These are phyloP conservation scores for Hyphopichia pseudoburtonii DNA, from an alignment of 1,139 yeast genomes.

Conservation along the genomic window DNA sequence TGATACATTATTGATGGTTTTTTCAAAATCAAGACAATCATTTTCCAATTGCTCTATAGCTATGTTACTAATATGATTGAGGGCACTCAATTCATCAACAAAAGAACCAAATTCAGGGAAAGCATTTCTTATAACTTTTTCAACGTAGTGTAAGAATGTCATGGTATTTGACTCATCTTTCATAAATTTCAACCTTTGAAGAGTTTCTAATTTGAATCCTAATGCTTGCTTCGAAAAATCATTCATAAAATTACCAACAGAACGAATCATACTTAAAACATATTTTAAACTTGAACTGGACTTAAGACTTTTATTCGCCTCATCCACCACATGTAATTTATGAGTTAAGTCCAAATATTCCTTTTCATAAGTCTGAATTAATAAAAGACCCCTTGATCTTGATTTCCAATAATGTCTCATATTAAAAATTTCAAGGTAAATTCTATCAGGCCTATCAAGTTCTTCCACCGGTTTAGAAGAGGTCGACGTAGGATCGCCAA, in stretches of 20 bases:
- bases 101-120: conserved; percentile 79
- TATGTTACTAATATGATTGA: conserved; percentile 63
- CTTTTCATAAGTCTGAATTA: conserved; percentile 65
- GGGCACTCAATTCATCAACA: conserved; percentile 70
- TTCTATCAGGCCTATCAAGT: conserved; percentile 77
- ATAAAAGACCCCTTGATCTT: conserved; percentile 73
- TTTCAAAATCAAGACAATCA: conserved; percentile 67
- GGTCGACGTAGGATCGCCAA: conserved; percentile 28
- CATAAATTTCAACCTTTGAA: conserved; percentile 80
- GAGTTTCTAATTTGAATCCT: conserved; percentile 81
- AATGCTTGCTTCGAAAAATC: conserved; percentile 74
- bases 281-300: conserved; percentile 64
- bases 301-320: conserved; percentile 61
- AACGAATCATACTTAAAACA: conserved; percentile 72
- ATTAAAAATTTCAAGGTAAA: conserved; percentile 75
- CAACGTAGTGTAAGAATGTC: conserved; percentile 86
- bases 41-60: conserved; percentile 73
- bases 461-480: conserved; percentile 62
- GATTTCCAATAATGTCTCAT: conserved; percentile 83
- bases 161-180: conserved; percentile 78
- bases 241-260: conserved; percentile 93
- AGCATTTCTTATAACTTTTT: conserved; percentile 69
- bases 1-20: conserved; percentile 52
- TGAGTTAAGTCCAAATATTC: conserved; percentile 70
- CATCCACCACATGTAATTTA: conserved; percentile 65